Base-by-base conservation (phyloP, 2,329 filamentous ascomycete species). In the Colletotrichum echinochloae region DNA sequence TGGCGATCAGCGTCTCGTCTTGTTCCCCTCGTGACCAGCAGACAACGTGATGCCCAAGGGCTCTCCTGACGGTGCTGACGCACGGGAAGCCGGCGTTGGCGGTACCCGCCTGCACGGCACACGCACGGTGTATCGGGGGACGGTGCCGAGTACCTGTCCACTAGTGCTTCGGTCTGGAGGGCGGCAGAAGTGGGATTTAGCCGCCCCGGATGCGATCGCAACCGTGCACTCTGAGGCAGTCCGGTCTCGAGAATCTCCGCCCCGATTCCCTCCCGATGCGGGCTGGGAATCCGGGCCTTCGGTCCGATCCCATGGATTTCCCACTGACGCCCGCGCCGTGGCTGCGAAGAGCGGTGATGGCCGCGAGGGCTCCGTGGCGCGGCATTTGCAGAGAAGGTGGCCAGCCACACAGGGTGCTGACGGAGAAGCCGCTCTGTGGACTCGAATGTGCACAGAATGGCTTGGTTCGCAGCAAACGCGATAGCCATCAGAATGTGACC, bases 281-380 rank as follows among this genome's bases (percentile, higher is more conserved):
- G 60, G 35, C 20, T 69, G 37, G 61, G 35, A 41, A 33, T 14
- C 49, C 66, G 66, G 66, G 62, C 62, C 54, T 70, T 66, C 62
- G 62, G 66, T 60, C 66, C 62, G 55, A 30, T 69, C 55, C 62
- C 66, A 55, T 60, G 48, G 28, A 20, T 23, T 30, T 9, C 39
- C 39, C 33, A 18, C 20, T 44, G 28, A 37, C 33, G 39, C 48
- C 54, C 23, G 41, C 48, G 20, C 61, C 66, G 55, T 44, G 62
- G 59, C 55, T 65, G 60, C 28, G 30, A 59, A 54, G 44, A 60
- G 35, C 60, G 35, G 60, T 14, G 41, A 18, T 18, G 14, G n/a
- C 66, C 55, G 54, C 62, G 16, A 30, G 20, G 30, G 18, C n/a
- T 60, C 62, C 55, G 62, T 20, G n/a, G 3, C 39, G n/a, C 54